These are phyloP conservation scores for Teunomyces panamensis DNA, from an alignment of 805 yeast species.

Conservation along the genomic window DNA sequence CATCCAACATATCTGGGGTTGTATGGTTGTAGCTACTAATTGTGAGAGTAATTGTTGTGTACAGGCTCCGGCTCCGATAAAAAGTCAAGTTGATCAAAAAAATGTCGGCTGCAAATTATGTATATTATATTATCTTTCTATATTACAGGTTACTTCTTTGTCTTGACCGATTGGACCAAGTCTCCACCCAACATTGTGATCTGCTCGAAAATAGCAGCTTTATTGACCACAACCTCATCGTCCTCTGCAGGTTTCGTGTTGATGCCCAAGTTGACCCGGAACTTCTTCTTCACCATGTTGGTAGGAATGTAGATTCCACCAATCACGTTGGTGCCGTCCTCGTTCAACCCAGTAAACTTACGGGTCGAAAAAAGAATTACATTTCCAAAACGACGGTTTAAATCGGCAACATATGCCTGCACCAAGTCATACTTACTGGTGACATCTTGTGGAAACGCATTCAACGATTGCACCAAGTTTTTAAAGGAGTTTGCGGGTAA, in stretches of 20 bases:
- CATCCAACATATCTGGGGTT: neutral
- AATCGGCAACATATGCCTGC: conserved; percentile 55
- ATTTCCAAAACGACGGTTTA: conserved; percentile 62
- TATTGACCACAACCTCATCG: conserved; percentile 60
- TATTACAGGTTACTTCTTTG: conserved; percentile 19
- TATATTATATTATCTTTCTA: conserved; percentile 3
- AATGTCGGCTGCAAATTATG: neutral
- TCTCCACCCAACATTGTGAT: conserved; percentile 70
- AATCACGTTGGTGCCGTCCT: conserved; percentile 59
- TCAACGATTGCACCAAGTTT: conserved; percentile 49
- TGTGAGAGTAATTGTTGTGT: neutral
- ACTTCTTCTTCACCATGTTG: conserved; percentile 56
- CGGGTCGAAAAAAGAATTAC: conserved; percentile 67
- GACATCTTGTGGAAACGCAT: conserved; percentile 45
- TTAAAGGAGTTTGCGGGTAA: conserved; percentile 54
- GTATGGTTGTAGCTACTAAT: neutral
- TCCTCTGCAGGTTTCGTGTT: conserved; percentile 61
- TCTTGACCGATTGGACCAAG: conserved; percentile 41
- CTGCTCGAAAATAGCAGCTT: conserved; percentile 70
- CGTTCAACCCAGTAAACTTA: conserved; percentile 51
- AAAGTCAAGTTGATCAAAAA: too few species aligned
- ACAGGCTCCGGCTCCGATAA: neutral
- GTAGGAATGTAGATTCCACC: conserved; percentile 81
- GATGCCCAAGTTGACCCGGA: conserved; percentile 76
- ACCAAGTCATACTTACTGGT: conserved; percentile 58